These are phyloP conservation scores for Leccinum sublutescens DNA, from an alignment of 768 basidiomycete species.

Conservation along the genomic window DNA sequence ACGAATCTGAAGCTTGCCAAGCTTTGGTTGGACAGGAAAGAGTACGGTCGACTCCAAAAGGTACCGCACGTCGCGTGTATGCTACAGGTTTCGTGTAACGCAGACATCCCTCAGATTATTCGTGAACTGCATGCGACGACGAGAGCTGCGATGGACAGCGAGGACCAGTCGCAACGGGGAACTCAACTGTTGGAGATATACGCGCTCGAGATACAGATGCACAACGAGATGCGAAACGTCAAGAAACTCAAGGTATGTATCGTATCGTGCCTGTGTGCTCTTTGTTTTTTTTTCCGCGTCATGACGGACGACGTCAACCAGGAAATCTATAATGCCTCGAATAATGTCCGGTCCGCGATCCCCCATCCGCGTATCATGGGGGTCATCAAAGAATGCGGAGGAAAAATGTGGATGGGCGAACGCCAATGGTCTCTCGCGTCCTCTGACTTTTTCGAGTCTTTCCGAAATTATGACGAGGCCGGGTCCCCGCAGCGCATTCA, in stretches of 20 bases:
- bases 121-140: slow-evolving; percentile 73
- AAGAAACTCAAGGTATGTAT: slow-evolving; percentile 85
- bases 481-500: slow-evolving; percentile 96
- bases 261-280: neutral
- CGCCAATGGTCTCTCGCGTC: slow-evolving; percentile 98
- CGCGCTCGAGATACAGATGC: slow-evolving; percentile 99
- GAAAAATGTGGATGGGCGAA: slow-evolving; percentile 99
- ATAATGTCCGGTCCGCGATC: slow-evolving; percentile 90
- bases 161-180: slow-evolving; percentile 88
- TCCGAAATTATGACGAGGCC: slow-evolving; percentile 97
- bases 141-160: slow-evolving; percentile 57
- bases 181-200: slow-evolving; percentile 96
- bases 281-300: neutral
- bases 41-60: slow-evolving; percentile 80
- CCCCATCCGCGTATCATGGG: slow-evolving; percentile 99
- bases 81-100: neutral
- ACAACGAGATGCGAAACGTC: slow-evolving; percentile 92
- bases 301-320: slow-evolving; percentile 32
- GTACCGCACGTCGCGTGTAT: slow-evolving; percentile 38
- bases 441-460: slow-evolving; percentile 98
- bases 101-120: slow-evolving; percentile 51
- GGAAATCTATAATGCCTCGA: slow-evolving; percentile 97
- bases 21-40: slow-evolving; percentile 93
- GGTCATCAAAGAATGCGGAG: slow-evolving; percentile 98
- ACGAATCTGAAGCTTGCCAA: slow-evolving; percentile 97